Conservation (phyloP, 345 rosid species). For the Rhodamnia rubescens region DNA sequence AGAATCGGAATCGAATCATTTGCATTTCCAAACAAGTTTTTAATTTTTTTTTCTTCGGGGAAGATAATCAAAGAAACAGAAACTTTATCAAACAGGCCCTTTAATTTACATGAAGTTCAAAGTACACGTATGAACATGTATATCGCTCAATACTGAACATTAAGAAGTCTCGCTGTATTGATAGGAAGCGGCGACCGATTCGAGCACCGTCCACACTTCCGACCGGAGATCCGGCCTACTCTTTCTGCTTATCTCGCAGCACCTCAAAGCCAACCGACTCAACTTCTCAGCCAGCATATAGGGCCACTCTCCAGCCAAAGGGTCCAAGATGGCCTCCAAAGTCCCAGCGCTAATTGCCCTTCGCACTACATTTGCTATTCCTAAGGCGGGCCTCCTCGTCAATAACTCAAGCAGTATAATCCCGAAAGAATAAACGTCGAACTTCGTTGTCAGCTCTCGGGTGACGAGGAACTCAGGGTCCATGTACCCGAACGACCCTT, state of each 20-base stretch:
- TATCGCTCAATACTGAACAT: background rate
- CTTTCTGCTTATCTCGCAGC: background rate
- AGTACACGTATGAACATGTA: background rate
- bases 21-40: too few species aligned
- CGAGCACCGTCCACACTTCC: background rate
- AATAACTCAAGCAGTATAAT: constrained; percentile 53
- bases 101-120: background rate
- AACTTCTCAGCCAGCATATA: background rate
- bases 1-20: too few species aligned
- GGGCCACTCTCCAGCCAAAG: background rate
- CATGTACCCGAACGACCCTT: constrained; percentile 13
- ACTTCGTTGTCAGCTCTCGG: constrained; percentile 65
- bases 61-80: too few species aligned
- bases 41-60: too few species aligned
- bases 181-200: background rate
- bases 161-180: background rate
- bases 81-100: too few species aligned
- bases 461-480: constrained; percentile 56
- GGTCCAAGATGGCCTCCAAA: background rate
- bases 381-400: constrained; percentile 60
- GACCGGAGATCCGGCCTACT: background rate
- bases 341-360: background rate
- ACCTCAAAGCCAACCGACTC: background rate
- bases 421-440: constrained; percentile 84
- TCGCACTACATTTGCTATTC: constrained; percentile 10